These are phyloP conservation scores for Mycena belliarum DNA, from an alignment of 768 basidiomycete species.

Conservation along the genomic window DNA sequence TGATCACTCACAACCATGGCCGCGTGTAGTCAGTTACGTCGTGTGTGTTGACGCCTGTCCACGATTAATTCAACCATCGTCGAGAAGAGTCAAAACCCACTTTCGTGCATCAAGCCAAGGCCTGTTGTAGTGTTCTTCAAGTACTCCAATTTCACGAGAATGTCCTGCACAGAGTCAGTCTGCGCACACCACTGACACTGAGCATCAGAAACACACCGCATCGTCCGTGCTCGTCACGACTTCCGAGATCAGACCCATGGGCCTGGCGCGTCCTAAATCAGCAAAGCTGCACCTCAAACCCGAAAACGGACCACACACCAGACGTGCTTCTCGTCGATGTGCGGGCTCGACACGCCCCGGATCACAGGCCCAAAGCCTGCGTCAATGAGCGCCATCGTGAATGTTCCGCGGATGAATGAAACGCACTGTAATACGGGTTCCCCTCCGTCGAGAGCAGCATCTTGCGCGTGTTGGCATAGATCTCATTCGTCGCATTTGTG, in stretches of 20 bases:
- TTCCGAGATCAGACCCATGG: constrained; percentile 21
- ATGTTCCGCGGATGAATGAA: neutral
- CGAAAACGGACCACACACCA: neutral
- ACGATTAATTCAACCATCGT: neutral
- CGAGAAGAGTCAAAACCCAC: neutral
- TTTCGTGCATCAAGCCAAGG: constrained; percentile 20
- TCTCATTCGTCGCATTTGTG: constrained; percentile 11
- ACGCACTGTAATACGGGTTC: constrained; percentile 18
- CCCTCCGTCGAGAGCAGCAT: constrained; percentile 14
- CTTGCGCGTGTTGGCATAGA: constrained; percentile 20
- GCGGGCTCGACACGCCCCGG: constrained; percentile 17
- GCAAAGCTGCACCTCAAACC: neutral
- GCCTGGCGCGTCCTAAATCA: constrained; percentile 7
- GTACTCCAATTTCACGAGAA: constrained; percentile 17
- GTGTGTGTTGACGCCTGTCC: constrained; percentile 10
- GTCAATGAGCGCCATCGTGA: too few relatives aligned
- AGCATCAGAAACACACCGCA: constrained; percentile 3
- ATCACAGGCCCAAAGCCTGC: constrained; percentile 17
- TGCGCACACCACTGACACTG: too few relatives aligned
- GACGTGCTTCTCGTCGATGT: constrained; percentile 21
- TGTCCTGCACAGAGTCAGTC: too few relatives aligned
- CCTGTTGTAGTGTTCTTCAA: constrained; percentile 21
- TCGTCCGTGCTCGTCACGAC: constrained; percentile 16
- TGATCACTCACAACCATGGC: constrained; percentile 17
- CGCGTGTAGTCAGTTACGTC: constrained; percentile 13